These are phyloP conservation scores for Cutaneotrichosporon sp. DNA, from an alignment of 1,284 basidiomycete species.

Conservation along the genomic window DNA sequence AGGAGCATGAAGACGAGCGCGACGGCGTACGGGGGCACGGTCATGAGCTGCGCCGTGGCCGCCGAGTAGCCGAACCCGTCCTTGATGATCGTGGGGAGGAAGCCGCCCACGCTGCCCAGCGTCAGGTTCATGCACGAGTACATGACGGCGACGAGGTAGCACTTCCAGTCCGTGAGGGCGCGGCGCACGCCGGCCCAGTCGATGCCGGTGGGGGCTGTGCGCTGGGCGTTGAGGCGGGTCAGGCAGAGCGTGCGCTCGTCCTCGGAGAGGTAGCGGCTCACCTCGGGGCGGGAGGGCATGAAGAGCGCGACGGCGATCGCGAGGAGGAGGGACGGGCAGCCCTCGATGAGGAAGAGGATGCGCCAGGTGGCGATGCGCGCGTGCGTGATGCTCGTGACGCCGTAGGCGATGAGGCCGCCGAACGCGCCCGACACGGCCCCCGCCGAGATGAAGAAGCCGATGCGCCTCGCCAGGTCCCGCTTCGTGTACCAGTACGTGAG, in stretches of 20 bases:
- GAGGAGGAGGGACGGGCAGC: slow-evolving; percentile 61
- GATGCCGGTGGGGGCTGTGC: slow-evolving; percentile 56
- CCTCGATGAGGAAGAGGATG: slow-evolving; percentile 60
- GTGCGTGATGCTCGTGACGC: slow-evolving; percentile 46
- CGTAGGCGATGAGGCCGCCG: slow-evolving; percentile 50
- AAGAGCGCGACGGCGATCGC: slow-evolving; percentile 66
- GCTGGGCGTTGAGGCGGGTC: slow-evolving; percentile 70
- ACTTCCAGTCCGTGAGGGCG: slow-evolving; percentile 64
- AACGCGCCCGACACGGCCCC: slow-evolving; percentile 51
- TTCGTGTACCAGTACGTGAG: slow-evolving; percentile 52
- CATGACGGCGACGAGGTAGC: slow-evolving; percentile 56
- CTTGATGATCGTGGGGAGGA: slow-evolving; percentile 78
- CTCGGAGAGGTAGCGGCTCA: slow-evolving; percentile 67
- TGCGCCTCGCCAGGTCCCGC: slow-evolving; percentile 53
- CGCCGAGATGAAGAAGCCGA: slow-evolving; percentile 56
- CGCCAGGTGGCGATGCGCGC: slow-evolving; percentile 40
- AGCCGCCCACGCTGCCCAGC: slow-evolving; percentile 75
- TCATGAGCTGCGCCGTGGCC: slow-evolving; percentile 61
- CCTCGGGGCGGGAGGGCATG: slow-evolving; percentile 76
- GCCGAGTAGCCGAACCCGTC: slow-evolving; percentile 51
- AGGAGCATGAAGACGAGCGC: slow-evolving; percentile 67
- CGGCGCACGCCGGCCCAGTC: slow-evolving; percentile 59
- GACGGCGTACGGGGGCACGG: slow-evolving; percentile 79
- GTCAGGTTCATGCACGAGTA: slow-evolving; percentile 65
- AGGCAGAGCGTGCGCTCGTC: slow-evolving; percentile 71